Evolutionary conservation across 2,329 filamentous ascomycete species (phyloP), one percentile per base, ranked within the genome.

Genomic region (Bimuria novae-zelandiae): DNA sequence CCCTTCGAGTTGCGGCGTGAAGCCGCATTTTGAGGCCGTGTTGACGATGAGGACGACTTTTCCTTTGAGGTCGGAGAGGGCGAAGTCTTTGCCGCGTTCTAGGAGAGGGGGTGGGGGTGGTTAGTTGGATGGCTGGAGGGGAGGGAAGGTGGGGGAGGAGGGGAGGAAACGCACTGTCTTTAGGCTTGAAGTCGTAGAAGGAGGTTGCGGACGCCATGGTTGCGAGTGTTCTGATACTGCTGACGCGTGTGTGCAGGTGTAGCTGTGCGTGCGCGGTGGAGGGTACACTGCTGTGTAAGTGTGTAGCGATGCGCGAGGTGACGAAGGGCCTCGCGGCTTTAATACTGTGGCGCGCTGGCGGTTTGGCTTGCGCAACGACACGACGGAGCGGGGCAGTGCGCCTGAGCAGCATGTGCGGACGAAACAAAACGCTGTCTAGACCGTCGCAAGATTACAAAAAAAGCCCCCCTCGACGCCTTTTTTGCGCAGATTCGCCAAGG

Each of bases 21-120:
- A 97, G 75, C 94, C 93, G 82, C 94, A 99, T 81, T 97, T 97
- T 75, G 90, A 96, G 64, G 94, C 94, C 1, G 93, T 97, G 85
- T 99, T 99, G 79, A 99, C 92, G 68, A 96, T 82, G 56, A 99
- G 88, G 66, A 97, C 85, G 64, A 97, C 93, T 78, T 97, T 97
- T 83, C 89, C 90, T 75, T 90, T 86, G 79, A 91, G 89, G 56
- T 87, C 77, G 62, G 79, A 71, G 61, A 97, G 82, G 54, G 86
- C 80, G 71, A 88, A 88, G 62, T 89, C 83, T 51, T 84, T 72
- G 75, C 91, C 92, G 74, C 86, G 88, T 73, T 92, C 88, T 91
- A 69, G 63, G n/a, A 12, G 29, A 12, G 25, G 25, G 16, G 27
- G 35, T 27, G 23, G 17, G 29, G n/a, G n/a, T n/a, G n/a, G n/a